phyloP scores from a whole-genome alignment of 768 basidiomycete species.

The Chalciporus chontae region DNA sequence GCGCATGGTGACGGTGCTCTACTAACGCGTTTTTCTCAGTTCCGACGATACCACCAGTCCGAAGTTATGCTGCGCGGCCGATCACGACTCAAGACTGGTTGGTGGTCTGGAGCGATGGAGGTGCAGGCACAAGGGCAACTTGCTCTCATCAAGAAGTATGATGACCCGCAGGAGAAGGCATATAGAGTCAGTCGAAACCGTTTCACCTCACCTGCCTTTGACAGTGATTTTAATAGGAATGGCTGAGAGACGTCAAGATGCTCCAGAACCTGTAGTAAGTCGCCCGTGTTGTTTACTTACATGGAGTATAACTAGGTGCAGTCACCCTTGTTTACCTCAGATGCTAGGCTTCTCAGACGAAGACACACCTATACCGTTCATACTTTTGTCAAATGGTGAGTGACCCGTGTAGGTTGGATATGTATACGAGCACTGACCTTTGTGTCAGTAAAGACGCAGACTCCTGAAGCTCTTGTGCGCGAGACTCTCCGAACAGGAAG shows the following conservation, averaged over 20 bases:
- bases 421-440: neutral
- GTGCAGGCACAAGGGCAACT: constrained; percentile 39
- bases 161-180: constrained; percentile 32
- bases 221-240: constrained; percentile 31
- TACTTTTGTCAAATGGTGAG: constrained; percentile 48
- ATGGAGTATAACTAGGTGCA: constrained; percentile 9
- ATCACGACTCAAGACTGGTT: constrained; percentile 38
- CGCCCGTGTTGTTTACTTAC: neutral
- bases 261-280: constrained; percentile 50
- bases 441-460: constrained; percentile 39
- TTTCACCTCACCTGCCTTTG: neutral
- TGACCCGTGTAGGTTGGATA: neutral
- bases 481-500: constrained; percentile 35
- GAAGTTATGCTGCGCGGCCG: constrained; percentile 39
- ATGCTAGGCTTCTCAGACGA: constrained; percentile 49
- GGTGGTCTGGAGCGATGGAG: constrained; percentile 45
- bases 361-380: constrained; percentile 45
- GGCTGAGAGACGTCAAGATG: constrained; percentile 48
- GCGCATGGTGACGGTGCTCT: neutral
- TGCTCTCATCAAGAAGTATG: constrained; percentile 43
- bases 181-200: constrained; percentile 25
- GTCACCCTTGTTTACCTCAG: constrained; percentile 53
- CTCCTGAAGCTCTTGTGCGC: constrained; percentile 38
- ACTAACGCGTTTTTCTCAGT: constrained; percentile 31
- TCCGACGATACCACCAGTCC: constrained; percentile 48